Conservation (phyloP, 345 rosid species). For the Populus nigra region DNA sequence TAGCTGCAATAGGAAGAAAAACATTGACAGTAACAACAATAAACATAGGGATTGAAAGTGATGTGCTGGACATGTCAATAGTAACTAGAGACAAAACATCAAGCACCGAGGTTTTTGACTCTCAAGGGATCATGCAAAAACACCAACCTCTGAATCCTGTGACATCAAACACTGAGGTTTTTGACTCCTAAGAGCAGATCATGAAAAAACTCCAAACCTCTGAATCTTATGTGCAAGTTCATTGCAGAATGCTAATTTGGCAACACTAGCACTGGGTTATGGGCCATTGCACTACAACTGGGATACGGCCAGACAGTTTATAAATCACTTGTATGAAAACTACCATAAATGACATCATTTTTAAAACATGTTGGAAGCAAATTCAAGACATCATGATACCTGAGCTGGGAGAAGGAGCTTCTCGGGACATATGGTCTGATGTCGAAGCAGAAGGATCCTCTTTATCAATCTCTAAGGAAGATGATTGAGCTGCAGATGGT, state of each 20-base stretch:
- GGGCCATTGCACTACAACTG: not conserved
- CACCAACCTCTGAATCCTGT: not conserved
- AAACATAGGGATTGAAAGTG: not conserved
- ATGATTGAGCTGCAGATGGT: conserved; percentile 65
- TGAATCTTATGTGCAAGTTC: not conserved
- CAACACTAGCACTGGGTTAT: not conserved
- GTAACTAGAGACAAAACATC: not conserved
- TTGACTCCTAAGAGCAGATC: not conserved
- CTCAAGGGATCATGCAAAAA: not conserved
- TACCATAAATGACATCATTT: not conserved
- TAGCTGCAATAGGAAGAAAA: not conserved
- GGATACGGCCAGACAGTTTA: not conserved
- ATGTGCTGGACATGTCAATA: not conserved
- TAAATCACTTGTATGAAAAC: not conserved
- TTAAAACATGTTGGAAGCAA: not conserved
- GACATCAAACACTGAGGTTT: not conserved
- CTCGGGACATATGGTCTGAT: conserved; percentile 59
- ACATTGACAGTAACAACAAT: not conserved
- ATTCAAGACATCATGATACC: conserved; percentile 39
- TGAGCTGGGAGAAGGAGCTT: conserved; percentile 87
- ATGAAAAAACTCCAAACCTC: not conserved
- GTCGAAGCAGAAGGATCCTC: conserved; percentile 42
- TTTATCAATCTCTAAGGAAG: conserved; percentile 50
- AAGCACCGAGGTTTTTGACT: not conserved
- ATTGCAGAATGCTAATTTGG: not conserved